Base-by-base conservation (phyloP, 306 rosid species). In the Vigna angularis region DNA sequence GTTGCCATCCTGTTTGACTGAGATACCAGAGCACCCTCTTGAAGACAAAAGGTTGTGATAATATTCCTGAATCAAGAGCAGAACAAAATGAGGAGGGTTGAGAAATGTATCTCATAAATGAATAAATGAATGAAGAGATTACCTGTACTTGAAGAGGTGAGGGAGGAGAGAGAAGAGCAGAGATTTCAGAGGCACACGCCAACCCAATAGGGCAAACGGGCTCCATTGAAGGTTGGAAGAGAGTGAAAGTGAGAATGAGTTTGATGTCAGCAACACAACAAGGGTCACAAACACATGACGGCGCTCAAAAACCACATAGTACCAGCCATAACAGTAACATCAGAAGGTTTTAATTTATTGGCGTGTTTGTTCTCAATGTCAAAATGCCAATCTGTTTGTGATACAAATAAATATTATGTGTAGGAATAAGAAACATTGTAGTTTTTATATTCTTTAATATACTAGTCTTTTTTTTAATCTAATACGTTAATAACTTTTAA, bases 81-180 rank as follows among this genome's bases (percentile, higher is more conserved):
- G 44, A 48, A 52, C 0, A 68, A 65, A 48, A 32, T 15, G 30
- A 51, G 49, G 16, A 50, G 26, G 34, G 3, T 17, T 11, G 56
- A 1, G 40, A 28, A 6, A 40, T 49, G 24, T 12, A 28, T 69
- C 55, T 42, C 47, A 42, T 9, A 42, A 42, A 42, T 20, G 70
- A 65, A 80, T 58, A 42, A 42, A 42, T 16, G 70, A 65, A 80
- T 58, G 76, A 65, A 81, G 79, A 75, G 82, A 57, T 55, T 83
- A 70, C 96, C 93, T 93, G 90, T 73, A 88, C 79, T 75, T 82
- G 87, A 64, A 49, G 81, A 59, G 91, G 85, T 5, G 93, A 73
- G 49, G 93, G 91, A 71, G 91, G 80, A 30, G 75, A 36, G 28
- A 95, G 93, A 70, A 95, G 98, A 15, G 88, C 70, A 45, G 90